A percentile compares a stretch with the other conserved stretches of the same genome.
phyloP scores from a whole-genome alignment of 2,329 filamentous ascomycete species.

The Ophiostoma sp. region DNA sequence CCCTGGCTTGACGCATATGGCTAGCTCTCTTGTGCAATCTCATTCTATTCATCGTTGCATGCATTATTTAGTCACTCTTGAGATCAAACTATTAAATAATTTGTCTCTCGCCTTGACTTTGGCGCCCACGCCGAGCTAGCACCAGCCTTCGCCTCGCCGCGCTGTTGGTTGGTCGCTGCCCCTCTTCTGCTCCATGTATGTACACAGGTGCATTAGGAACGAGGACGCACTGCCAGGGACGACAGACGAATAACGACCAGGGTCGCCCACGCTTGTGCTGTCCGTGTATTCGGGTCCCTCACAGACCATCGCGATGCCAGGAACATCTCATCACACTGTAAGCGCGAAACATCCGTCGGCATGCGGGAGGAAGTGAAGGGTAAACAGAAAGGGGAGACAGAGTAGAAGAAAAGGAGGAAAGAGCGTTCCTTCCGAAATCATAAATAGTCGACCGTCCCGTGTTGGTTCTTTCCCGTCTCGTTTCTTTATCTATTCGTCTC shows the following conservation, averaged over 20 bases:
- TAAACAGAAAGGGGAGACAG: not conserved
- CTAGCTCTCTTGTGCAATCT: too few species aligned
- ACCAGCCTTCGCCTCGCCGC: not conserved
- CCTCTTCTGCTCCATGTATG: not conserved
- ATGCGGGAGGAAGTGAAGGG: not conserved
- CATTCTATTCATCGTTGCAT: too few species aligned
- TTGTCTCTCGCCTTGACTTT: not conserved
- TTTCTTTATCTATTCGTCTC: not conserved
- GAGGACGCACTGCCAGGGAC: not conserved
- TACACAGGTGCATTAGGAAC: too few species aligned
- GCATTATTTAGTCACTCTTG: too few species aligned
- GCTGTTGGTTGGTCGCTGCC: not conserved
- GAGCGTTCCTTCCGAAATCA: not conserved
- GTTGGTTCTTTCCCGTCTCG: not conserved
- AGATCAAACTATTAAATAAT: not conserved
- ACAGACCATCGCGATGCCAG: not conserved
- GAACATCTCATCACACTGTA: not conserved
- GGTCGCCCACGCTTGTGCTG: not conserved
- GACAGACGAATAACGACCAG: not conserved
- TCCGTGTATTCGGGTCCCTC: not conserved
- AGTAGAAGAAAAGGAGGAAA: not conserved
- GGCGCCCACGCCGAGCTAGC: not conserved
- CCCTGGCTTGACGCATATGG: too few species aligned
- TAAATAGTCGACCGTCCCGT: slow-evolving; percentile 9
- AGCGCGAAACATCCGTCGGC: not conserved